phyloP scores from a whole-genome alignment of 768 basidiomycete genomes.

The Pisolithus orientalis region DNA sequence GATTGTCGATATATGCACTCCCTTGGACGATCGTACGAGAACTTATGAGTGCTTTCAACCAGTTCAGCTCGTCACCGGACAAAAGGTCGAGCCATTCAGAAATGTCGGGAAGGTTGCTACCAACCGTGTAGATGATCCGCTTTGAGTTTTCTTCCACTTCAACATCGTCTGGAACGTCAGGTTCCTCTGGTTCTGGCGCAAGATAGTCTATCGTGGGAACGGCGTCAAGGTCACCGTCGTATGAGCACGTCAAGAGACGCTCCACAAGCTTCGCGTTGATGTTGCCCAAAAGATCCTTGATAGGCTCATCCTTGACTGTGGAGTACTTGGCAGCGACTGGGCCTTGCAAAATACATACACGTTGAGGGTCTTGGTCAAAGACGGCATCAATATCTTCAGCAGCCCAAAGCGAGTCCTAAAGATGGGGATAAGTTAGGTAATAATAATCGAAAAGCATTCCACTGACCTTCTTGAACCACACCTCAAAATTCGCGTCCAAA shows the following conservation, averaged over 20 bases:
- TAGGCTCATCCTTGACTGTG: conserved; percentile 85
- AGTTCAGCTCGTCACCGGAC: conserved; percentile 74
- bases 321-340: conserved; percentile 92
- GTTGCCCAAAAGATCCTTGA: conserved; percentile 86
- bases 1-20: conserved; percentile 79
- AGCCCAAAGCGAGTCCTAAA: conserved; percentile 92
- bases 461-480: conserved; percentile 98
- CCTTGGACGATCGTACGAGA: conserved; percentile 86
- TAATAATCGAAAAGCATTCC: not conserved
- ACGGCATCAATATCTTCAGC: conserved; percentile 98
- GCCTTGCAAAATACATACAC: conserved; percentile 96
- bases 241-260: conserved; percentile 73
- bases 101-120: conserved; percentile 48
- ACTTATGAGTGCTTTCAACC: conserved; percentile 81
- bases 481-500: conserved; percentile 87
- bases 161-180: conserved; percentile 36
- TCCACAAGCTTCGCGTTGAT: conserved; percentile 73
- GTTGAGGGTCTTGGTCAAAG: conserved; percentile 97
- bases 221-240: conserved; percentile 64
- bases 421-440: conserved; percentile 7
- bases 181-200: conserved; percentile 40
- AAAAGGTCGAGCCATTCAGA: conserved; percentile 79
- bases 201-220: conserved; percentile 87
- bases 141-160: conserved; percentile 36
- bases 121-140: conserved; percentile 45